Base-by-base conservation (phyloP, 345 rosid genomes). In the Cardiospermum halicacabum region DNA sequence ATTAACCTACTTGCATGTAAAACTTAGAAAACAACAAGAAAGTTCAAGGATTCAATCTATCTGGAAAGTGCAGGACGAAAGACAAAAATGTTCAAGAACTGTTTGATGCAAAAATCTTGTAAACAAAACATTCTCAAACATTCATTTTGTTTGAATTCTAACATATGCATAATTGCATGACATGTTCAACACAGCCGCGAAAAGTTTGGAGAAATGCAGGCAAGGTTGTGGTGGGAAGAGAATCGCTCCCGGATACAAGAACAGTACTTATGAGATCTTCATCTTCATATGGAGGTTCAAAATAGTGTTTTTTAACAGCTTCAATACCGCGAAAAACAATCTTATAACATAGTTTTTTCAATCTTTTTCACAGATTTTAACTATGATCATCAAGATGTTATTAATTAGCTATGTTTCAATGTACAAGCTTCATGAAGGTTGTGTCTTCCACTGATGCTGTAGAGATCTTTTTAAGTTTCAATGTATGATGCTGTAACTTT, bases 211-310 rank as follows among this genome's bases (percentile, higher is more conserved):
- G 99, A 94, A 66, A 84, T 75, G 77, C 83, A 85, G 50, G 97
- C 99, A 11, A 87, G 92, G 78, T 32, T 84, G 66, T 94, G 99
- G 99, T 94, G 99, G 99, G 97, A 91, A 42, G 84, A 89, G 74
- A 94, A 94, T 75, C 85, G 94, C 71, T 89, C 82, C 10, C 84
- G 98, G 82, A 90, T 93, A 77, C 94, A 88, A 56, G 83, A 90
- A 72, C 97, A 90, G 47, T 93, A 90, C 83, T 78, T 93, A 77
- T 90, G 82, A 89, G 63, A 68, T 24, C 64, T 49, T 62, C 37
- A 49, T 2, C 48, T 58, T 56, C 26, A 18, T 21, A 53, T 28
- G 5, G 26, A 45, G 36, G 67, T 28, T 39, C 22, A 30, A 34
- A 30, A 21, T 21, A 24, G 22, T 37, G n/a, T n/a, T n/a, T 50